Evolutionary conservation across 2,329 filamentous ascomycete species (phyloP).

Genomic region (Cytospora chrysosperma): DNA sequence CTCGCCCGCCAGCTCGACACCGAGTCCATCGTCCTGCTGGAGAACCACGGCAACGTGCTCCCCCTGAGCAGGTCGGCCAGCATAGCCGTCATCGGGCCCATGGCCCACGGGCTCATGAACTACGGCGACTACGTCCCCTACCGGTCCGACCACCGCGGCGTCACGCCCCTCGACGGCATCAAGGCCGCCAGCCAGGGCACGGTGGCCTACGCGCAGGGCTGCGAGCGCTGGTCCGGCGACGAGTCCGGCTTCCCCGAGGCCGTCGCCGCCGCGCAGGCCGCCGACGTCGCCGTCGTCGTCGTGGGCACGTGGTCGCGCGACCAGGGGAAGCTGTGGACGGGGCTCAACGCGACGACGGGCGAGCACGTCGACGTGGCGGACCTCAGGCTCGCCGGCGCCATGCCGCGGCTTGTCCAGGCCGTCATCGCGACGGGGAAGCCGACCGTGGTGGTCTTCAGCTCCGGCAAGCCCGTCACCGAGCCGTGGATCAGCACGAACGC

Average conservation of each 20-base stretch:
- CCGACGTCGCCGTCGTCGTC: slow-evolving; percentile 70
- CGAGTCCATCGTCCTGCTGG: slow-evolving; percentile 61
- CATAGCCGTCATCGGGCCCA: slow-evolving; percentile 72
- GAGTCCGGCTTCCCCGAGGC: slow-evolving; percentile 67
- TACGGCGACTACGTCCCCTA: slow-evolving; percentile 74
- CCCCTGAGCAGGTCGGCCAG: slow-evolving; percentile 63
- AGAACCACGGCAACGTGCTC: slow-evolving; percentile 54
- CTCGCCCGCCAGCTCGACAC: slow-evolving; percentile 63
- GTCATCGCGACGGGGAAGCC: slow-evolving; percentile 67
- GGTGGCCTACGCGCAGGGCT: slow-evolving; percentile 67
- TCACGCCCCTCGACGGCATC: slow-evolving; percentile 70
- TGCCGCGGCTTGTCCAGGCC: slow-evolving; percentile 63
- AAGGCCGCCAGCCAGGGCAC: slow-evolving; percentile 57
- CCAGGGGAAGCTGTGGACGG: slow-evolving; percentile 68
- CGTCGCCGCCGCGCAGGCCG: slow-evolving; percentile 60
- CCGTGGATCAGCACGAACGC: slow-evolving; percentile 68
- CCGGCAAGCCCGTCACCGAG: slow-evolving; percentile 71
- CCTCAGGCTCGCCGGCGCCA: slow-evolving; percentile 68
- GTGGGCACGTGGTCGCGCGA: slow-evolving; percentile 77
- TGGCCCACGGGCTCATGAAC: slow-evolving; percentile 71
- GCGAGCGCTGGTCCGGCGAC: slow-evolving; percentile 70
- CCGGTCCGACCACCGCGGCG: slow-evolving; percentile 60
- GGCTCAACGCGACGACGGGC: slow-evolving; percentile 71
- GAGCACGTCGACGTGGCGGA: slow-evolving; percentile 68
- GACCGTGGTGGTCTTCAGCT: slow-evolving; percentile 66